Evolutionary conservation across 2,329 filamentous ascomycete species (phyloP).

Genomic region (Trichoderma cornu-damae): DNA sequence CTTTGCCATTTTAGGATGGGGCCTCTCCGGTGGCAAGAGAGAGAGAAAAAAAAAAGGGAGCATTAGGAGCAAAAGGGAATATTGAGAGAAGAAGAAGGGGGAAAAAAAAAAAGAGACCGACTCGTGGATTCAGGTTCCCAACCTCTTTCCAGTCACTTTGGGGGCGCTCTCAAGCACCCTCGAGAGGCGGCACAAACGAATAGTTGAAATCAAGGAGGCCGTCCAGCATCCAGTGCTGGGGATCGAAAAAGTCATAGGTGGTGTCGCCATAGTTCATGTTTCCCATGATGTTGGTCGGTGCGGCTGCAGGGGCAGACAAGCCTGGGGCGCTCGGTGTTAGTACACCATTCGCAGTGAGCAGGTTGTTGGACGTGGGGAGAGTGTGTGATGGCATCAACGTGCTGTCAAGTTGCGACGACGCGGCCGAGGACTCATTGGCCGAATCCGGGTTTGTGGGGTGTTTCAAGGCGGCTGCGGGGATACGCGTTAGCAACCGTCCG

Average conservation of each 20-base stretch:
- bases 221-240: slow-evolving; percentile 89
- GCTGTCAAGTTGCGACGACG: slow-evolving; percentile 59
- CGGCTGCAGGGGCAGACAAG: slow-evolving; percentile 36
- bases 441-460: slow-evolving; percentile 84
- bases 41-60: neutral
- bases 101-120: slow-evolving; percentile 10
- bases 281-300: slow-evolving; percentile 44
- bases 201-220: slow-evolving; percentile 77
- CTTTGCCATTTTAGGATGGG: slow-evolving; percentile 10
- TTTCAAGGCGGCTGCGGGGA: slow-evolving; percentile 58
- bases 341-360: slow-evolving; percentile 47
- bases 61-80: slow-evolving; percentile 1
- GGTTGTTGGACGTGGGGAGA: slow-evolving; percentile 39
- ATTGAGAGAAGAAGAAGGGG: slow-evolving; percentile 11
- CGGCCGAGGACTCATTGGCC: slow-evolving; percentile 65
- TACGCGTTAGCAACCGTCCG: slow-evolving; percentile 27
- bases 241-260: slow-evolving; percentile 85
- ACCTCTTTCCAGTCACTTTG: neutral
- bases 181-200: slow-evolving; percentile 51
- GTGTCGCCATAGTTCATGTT: slow-evolving; percentile 58
- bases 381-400: slow-evolving; percentile 47
- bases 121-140: slow-evolving; percentile 5
- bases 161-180: slow-evolving; percentile 41
- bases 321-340: slow-evolving; percentile 48
- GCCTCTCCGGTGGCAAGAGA: neutral